Conservation (phyloP, 257 asterid genomes). For the Solanum appendiculatum region DNA sequence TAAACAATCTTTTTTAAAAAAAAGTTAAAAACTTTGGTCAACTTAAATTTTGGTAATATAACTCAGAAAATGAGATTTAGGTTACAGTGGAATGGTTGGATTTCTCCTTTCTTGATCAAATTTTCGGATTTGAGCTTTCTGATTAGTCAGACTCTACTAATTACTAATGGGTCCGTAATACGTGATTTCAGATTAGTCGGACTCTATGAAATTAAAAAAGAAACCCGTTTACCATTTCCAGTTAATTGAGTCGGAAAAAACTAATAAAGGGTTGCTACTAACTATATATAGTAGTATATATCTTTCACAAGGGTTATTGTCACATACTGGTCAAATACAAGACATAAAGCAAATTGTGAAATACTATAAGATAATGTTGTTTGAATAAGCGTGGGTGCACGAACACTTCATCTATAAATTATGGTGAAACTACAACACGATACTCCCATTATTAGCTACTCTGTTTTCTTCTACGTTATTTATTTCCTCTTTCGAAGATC, state of each 20-base stretch:
- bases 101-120: fast-evolving
- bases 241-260: neutral
- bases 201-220: no score
- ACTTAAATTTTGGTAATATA: neutral
- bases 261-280: neutral
- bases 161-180: no score
- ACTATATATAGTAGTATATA: neutral
- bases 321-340: neutral
- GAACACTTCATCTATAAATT: neutral
- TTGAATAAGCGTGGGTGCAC: neutral
- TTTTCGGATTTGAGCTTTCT: fast-evolving
- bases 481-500: neutral
- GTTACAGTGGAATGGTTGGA: neutral
- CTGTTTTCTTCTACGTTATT: neutral
- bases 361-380: neutral
- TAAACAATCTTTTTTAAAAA: neutral
- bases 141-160: neutral
- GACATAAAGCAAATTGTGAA: neutral
- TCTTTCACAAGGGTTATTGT: neutral
- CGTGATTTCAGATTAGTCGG: no score
- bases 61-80: neutral
- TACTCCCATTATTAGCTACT: neutral
- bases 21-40: neutral
- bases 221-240: neutral
- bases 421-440: neutral